Base-by-base conservation (phyloP, 768 basidiomycete genomes). In the Cytidiella melzeri region DNA sequence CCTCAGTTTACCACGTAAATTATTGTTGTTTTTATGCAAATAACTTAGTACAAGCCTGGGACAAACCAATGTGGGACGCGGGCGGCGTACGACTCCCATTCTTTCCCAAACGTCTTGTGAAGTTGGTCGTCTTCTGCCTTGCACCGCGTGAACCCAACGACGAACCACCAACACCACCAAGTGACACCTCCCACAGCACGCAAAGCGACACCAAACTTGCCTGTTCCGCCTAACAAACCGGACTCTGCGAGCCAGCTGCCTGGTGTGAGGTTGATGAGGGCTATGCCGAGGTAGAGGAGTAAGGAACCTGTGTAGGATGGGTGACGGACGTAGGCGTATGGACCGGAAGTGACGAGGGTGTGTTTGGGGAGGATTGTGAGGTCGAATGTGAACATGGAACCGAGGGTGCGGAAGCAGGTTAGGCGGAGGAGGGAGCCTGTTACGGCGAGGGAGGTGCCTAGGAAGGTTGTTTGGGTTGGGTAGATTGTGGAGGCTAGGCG, bases 281-380 rank as follows among this genome's bases (percentile, higher is more conserved):
- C 45, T 4, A 57, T 24, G 4, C 60, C 57, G n/a, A 51, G 20
- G 34, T 39, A 49, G 48, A 55, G 43, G 18, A 41, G 20, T 7
- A 52, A 25, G 5, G 57, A 28, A 15, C 58, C 61, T 18, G 62
- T 45, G 44, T 71, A 72, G 12, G 68, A 55, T 0, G 69, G 69
- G 42, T 71, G 69, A 9, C 69, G 68, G 0, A 69, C 64, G 45
- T 64, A 50, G 7, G 57, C 53, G 49, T 71, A 71, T 2, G 69
- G 69, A 0, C 70, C 70, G 1, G 57, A 48, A 1, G 61, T 68
- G 21, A 71, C 45, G 4, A 71, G 62, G 10, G 41, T 18, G 43
- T 70, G 69, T 2, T 61, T 48, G 19, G 57, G 57, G 1, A 58
- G 58, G 15, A 71, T 49, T 18, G 61, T 57, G 1, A 69, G 66